Conservation (phyloP, 495 filamentous ascomycete species). For the Penicillium coprophilum region DNA sequence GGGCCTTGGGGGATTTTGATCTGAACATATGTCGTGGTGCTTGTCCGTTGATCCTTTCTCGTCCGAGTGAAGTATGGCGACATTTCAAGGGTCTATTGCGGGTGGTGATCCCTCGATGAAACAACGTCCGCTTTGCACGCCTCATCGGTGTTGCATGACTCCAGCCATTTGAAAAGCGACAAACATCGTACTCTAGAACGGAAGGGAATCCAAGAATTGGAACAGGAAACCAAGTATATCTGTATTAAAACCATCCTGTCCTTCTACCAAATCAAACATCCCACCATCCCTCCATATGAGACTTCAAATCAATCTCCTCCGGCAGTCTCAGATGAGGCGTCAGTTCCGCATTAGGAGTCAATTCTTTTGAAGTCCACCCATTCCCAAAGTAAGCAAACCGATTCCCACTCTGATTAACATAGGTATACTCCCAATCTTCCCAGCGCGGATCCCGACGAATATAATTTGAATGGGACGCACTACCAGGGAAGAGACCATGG, state of each 20-base stretch:
- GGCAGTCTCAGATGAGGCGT: constrained; percentile 50
- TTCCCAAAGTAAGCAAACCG: constrained; percentile 60
- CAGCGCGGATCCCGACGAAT: constrained; percentile 61
- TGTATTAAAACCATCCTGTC: too few species aligned
- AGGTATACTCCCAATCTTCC: constrained; percentile 72
- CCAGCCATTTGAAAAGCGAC: too few species aligned
- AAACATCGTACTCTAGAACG: too few species aligned
- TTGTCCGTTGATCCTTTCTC: not conserved
- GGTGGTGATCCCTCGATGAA: too few species aligned
- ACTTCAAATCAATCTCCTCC: constrained; percentile 46
- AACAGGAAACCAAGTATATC: too few species aligned
- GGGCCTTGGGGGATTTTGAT: not conserved
- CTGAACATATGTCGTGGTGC: too few species aligned
- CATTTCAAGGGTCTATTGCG: too few species aligned
- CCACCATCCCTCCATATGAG: constrained; percentile 54
- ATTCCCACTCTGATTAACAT: constrained; percentile 48
- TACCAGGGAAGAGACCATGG: constrained; percentile 67
- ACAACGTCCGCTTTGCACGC: too few species aligned
- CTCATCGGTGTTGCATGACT: too few species aligned
- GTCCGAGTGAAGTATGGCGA: not conserved
- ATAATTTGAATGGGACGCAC: constrained; percentile 56
- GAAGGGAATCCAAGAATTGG: too few species aligned
- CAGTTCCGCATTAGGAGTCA: constrained; percentile 37
- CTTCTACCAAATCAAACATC: constrained; percentile 34
- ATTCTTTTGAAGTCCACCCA: constrained; percentile 52